Evolutionary conservation across 805 yeast species (phyloP).

Genomic region (Candida nitratophila): DNA sequence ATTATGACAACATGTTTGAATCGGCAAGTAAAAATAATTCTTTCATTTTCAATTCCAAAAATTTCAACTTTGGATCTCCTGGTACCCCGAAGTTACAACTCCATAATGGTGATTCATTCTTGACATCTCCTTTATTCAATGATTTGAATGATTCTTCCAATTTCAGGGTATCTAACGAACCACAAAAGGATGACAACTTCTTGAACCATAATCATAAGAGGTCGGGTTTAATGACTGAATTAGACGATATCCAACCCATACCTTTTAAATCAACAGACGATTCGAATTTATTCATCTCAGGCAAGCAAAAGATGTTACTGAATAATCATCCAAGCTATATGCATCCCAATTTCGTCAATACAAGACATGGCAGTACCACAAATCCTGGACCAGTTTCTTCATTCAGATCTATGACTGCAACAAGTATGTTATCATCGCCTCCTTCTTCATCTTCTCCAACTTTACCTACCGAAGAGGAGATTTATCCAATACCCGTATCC

Average conservation of each 20-base stretch:
- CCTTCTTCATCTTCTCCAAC: neutral
- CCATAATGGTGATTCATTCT: neutral
- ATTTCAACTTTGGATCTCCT: constrained; percentile 2
- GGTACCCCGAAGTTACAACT: constrained; percentile 2
- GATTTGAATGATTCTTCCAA: neutral
- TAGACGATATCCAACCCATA: neutral
- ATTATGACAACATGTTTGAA: constrained; percentile 11
- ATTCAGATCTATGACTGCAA: neutral
- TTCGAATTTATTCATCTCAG: neutral
- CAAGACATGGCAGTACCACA: neutral
- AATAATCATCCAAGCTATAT: neutral
- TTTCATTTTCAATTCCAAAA: neutral
- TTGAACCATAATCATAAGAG: neutral
- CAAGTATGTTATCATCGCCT: neutral
- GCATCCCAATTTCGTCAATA: neutral
- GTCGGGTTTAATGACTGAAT: neutral
- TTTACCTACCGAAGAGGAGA: neutral
- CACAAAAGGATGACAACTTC: neutral
- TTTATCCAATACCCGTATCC: neutral
- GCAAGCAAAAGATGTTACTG: neutral
- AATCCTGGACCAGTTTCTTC: no score
- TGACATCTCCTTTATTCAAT: constrained; percentile 1
- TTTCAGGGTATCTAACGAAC: neutral
- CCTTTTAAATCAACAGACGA: neutral
- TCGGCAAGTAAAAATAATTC: neutral